Conservation (phyloP, 441 rosid species). For the Manihot esculenta region DNA sequence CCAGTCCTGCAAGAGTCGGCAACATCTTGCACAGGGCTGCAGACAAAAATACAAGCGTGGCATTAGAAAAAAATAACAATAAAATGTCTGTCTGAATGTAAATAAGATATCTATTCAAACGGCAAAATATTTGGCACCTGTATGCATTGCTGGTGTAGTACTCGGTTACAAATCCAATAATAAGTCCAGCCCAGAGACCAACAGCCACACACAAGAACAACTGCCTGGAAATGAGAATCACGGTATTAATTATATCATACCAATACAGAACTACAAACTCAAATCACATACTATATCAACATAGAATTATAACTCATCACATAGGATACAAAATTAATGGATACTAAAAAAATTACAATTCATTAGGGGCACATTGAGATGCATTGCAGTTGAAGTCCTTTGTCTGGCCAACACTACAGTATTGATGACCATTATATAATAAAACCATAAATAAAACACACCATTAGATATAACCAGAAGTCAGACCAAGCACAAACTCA, state of each 20-base stretch:
- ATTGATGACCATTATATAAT: not conserved
- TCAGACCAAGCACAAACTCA: not conserved
- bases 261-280: not conserved
- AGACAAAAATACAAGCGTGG: conserved; percentile 18
- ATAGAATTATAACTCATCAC: no score
- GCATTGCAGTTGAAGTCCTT: not conserved
- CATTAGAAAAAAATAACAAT: not conserved
- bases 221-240: conserved; percentile 47
- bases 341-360: not conserved
- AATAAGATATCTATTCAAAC: not conserved
- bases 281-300: no score
- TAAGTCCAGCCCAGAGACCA: conserved; percentile 77
- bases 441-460: not conserved
- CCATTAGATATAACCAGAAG: not conserved
- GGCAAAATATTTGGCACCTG: conserved; percentile 34
- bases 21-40: conserved; percentile 78
- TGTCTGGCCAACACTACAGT: not conserved
- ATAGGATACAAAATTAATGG: not conserved
- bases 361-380: not conserved
- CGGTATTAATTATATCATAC: not conserved
- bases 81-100: not conserved
- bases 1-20: conserved; percentile 79
- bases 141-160: conserved; percentile 77
- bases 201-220: conserved; percentile 60
- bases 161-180: conserved; percentile 68